phyloP scores from a whole-genome alignment of 495 filamentous ascomycete genomes.

The Neurospora discreta region DNA sequence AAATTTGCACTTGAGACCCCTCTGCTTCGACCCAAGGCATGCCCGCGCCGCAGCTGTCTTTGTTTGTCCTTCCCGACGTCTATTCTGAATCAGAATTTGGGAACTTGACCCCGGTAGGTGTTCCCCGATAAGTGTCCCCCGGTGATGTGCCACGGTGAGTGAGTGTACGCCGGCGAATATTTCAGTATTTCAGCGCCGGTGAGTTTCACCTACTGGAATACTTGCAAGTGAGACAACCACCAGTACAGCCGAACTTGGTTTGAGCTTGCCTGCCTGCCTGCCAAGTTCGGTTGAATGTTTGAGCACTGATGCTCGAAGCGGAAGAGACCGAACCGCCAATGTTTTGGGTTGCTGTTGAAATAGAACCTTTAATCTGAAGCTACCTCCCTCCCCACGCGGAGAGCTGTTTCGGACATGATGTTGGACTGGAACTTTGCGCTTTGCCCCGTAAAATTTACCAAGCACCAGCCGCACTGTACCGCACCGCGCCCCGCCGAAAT shows the following conservation, averaged over 20 bases:
- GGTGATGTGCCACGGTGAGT: not conserved
- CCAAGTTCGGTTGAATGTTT: not conserved
- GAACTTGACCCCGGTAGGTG: not conserved
- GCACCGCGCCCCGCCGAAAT: too few relatives aligned
- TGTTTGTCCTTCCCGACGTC: not conserved
- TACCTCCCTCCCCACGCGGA: not conserved
- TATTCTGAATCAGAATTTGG: too few relatives aligned
- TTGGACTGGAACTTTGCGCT: too few relatives aligned
- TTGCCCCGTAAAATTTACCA: too few relatives aligned
- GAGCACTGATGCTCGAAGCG: not conserved
- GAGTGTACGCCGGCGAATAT: not conserved
- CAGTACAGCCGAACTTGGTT: not conserved
- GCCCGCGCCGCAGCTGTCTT: not conserved
- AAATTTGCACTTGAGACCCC: not conserved
- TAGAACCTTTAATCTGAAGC: too few relatives aligned
- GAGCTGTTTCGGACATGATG: not conserved
- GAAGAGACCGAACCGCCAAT: not conserved
- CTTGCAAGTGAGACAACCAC: not conserved
- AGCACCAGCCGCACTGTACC: too few relatives aligned
- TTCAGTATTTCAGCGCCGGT: not conserved
- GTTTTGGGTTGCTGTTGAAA: not conserved
- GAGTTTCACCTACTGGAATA: not conserved
- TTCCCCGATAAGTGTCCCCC: not conserved
- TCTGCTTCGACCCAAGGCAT: not conserved
- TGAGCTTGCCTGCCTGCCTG: not conserved